A percentile compares a stretch with the other conserved stretches of the same genome.
These are phyloP conservation scores for Xylariaceae sp. DNA, from an alignment of 2,329 filamentous ascomycete species.

Conservation along the genomic window DNA sequence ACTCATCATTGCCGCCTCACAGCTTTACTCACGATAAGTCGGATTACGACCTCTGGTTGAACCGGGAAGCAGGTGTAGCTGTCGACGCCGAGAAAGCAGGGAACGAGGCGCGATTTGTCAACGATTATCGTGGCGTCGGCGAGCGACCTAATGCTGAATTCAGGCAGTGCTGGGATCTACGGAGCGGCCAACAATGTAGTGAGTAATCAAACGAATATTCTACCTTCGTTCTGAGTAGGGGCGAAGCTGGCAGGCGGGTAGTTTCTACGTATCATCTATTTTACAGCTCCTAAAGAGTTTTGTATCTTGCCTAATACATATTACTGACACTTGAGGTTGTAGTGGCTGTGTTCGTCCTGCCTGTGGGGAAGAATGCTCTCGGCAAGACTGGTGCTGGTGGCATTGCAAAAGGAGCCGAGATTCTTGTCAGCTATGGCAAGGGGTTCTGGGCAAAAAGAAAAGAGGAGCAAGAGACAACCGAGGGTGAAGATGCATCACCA, in stretches of 20 bases:
- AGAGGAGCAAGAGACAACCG: constrained; percentile 38
- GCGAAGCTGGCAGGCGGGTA: no score
- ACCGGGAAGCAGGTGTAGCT: constrained; percentile 61
- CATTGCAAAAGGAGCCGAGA: constrained; percentile 67
- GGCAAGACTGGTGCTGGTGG: constrained; percentile 43
- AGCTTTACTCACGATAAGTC: constrained; percentile 49
- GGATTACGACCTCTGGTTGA: constrained; percentile 71
- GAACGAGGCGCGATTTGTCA: constrained; percentile 71
- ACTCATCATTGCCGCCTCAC: constrained; percentile 48
- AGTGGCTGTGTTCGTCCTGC: constrained; percentile 55
- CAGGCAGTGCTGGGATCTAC: constrained; percentile 61
- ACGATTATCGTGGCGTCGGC: constrained; percentile 68
- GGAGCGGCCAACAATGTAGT: constrained; percentile 60
- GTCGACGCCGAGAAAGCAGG: constrained; percentile 65
- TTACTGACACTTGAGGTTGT: constrained; percentile 9
- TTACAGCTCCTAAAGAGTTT: no score
- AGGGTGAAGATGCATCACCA: background rate
- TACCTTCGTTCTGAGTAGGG: no score
- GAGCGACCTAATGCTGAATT: constrained; percentile 65
- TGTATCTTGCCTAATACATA: no score
- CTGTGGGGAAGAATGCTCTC: constrained; percentile 48
- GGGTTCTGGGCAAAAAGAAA: constrained; percentile 67
- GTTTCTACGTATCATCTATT: no score
- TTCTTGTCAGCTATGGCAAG: constrained; percentile 71
- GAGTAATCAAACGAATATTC: no score